phyloP scores from a whole-genome alignment of 129 eudicot species.

The Heracleum sosnowskyi region DNA sequence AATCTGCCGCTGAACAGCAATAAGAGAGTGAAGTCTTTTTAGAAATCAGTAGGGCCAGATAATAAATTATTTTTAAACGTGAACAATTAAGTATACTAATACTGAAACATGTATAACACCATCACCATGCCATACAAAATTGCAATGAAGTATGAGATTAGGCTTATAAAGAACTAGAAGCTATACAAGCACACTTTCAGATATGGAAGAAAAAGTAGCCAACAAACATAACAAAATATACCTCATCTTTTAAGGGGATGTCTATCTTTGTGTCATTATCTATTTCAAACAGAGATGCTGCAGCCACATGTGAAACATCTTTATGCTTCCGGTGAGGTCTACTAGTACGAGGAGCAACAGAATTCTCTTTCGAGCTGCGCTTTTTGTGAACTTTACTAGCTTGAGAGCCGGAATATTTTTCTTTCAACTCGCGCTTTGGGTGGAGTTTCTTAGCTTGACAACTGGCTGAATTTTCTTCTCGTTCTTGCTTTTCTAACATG shows the following conservation, averaged over 20 bases:
- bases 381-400: conserved; percentile 41
- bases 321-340: conserved; percentile 36
- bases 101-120: neutral
- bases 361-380: conserved; percentile 20
- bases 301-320: conserved; percentile 25
- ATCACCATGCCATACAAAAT: neutral
- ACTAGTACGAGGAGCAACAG: conserved; percentile 23
- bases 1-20: neutral
- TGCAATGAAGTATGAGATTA: neutral
- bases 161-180: neutral
- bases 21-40: neutral
- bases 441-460: conserved; percentile 33
- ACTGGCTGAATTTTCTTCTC: conserved; percentile 19
- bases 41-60: neutral
- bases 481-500: conserved; percentile 22
- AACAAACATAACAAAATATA: conserved; percentile 5
- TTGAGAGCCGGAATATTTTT: conserved; percentile 15
- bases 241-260: conserved; percentile 37
- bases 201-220: neutral
- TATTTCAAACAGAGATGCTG: conserved; percentile 30
- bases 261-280: conserved; percentile 25
- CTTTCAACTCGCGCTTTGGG: conserved; percentile 26
- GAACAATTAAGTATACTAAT: neutral
- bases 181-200: neutral
- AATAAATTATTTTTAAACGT: neutral